Base-by-base conservation (phyloP, 1,139 yeast species). In the Lodderomyces jiufengensis region DNA sequence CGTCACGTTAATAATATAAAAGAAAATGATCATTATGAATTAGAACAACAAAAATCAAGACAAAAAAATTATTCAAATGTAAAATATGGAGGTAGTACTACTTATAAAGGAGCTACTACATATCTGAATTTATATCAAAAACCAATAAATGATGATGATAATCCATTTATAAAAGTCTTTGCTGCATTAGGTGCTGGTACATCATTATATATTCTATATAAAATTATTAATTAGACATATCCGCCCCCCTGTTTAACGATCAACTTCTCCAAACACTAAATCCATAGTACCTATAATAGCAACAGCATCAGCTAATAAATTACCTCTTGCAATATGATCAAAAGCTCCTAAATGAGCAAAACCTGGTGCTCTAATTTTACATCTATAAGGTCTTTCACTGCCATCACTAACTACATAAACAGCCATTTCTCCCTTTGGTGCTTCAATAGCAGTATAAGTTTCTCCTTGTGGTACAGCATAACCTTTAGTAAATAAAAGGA, bases 241-340 rank as follows among this genome's bases (percentile, higher is more conserved):
- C 12, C 30, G 22, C 8, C 8, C 9, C 21, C 8, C 29, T 29
- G 7, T 24, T 16, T 37, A 86, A 68, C 95, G 88, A 70, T 86
- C 95, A 50, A 86, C 95, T 65, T 86, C 95, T 55, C 95, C 95
- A 61, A 86, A 86, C 61, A 86, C 95, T 63, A 86, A 78, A 71
- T 86, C 95, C 95, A 86, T 85, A 44, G 95, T 86, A 70, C 95
- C 95, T 57, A 86, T 85, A 58, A 86, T 86, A 44, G 95, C 95
- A 41, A 86, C 95, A 24, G 95, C 94, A 65, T 86, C 95, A 40
- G 95, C 95, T 61, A 86, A 70, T 66, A 84, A 82, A 63, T 84
- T 85, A 56, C 92, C 90, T 63, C 94, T 80, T 26, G 92, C 71
- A 51, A 85, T 80, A 58, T 82, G 88, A 61, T 86, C 95, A 51